Base-by-base conservation (phyloP, 2,329 filamentous ascomycete species). In the Venturia carpophila region DNA sequence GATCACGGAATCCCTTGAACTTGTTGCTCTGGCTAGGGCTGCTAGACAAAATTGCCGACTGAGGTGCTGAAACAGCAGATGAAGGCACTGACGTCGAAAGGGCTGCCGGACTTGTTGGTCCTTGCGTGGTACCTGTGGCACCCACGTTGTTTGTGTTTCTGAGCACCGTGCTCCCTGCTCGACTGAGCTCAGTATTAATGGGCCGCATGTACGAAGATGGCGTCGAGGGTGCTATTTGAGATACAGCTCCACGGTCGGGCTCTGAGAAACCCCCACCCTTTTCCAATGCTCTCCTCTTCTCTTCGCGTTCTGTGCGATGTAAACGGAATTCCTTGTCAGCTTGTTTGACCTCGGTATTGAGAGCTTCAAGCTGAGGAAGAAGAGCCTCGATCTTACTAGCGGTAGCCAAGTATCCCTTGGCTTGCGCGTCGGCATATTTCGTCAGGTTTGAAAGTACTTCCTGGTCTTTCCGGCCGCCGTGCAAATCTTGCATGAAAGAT, bases 401-500 rank as follows among this genome's bases (percentile, higher is more conserved):
- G 0, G 92, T 89, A 0, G 84, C 79, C 63, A 97, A 80, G 72
- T 96, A 97, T 66, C 84, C 87, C 71, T 85, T 88, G 19, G 94
- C 91, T 73, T 99, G 94, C 3, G 88, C 86, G 73, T 96, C 92
- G 11, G 95, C 95, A 74, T 92, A 99, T 73, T 89, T 93, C 1
- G 94, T 99, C 41, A 99, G 82, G 73, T 97, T 90, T 0, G 93
- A 97, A 39, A 99, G 78, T 5, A 99, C 90, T 74, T 99, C 94
- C 73, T 97, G 94, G 71, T 99, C 94, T 75, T 97, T 99, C 68
- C 94, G 88, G n/a, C 94, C 94, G 39, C 94, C 94, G 68, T 97
- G 94, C n/a, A 99, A 82, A 79, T 99, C 94, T 72, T 97, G 93
- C 90, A 99, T 96, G 73, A 97, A 99, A 17, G 91, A 96, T 3